phyloP scores from a whole-genome alignment of 2,329 filamentous ascomycete species.

The Bipolaris bicolor region DNA sequence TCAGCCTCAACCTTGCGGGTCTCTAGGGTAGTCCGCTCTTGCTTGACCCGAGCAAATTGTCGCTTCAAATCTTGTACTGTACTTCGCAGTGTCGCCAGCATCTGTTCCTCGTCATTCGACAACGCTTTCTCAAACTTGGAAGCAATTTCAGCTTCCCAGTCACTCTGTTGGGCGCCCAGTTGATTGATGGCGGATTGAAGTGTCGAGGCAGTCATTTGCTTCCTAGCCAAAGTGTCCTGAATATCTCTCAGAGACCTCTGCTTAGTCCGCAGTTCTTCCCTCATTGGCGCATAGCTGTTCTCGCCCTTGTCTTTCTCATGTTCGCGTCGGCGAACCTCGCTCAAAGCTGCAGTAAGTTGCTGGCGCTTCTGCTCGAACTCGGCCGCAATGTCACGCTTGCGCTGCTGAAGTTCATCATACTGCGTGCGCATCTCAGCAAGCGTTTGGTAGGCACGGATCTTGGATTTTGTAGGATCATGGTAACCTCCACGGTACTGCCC shows the following conservation, averaged over 20 bases:
- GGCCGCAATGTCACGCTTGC: conserved; percentile 68
- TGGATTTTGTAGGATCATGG: conserved; percentile 83
- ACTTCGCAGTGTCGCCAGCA: conserved; percentile 73
- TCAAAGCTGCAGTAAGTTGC: conserved; percentile 84
- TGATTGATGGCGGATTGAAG: conserved; percentile 65
- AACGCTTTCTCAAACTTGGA: conserved; percentile 93
- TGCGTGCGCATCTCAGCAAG: conserved; percentile 77
- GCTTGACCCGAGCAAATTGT: conserved; percentile 77
- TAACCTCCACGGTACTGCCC: conserved; percentile 95
- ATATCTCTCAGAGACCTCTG: conserved; percentile 75
- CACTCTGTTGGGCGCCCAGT: conserved; percentile 74
- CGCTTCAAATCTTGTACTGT: conserved; percentile 76
- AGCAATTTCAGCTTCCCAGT: conserved; percentile 79
- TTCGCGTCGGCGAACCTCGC: conserved; percentile 81
- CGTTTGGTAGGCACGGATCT: conserved; percentile 80
- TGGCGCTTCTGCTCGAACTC: conserved; percentile 83
- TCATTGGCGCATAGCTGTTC: conserved; percentile 79
- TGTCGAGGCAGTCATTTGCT: conserved; percentile 67
- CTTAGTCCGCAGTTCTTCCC: conserved; percentile 77
- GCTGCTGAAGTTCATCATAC: conserved; percentile 69
- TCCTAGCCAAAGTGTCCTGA: conserved; percentile 74
- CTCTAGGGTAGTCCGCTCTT: conserved; percentile 77
- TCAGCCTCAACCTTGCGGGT: conserved; percentile 82
- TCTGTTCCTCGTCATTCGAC: conserved; percentile 78
- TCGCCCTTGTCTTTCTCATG: conserved; percentile 79